Evolutionary conservation across 1,284 basidiomycete species (phyloP).

Genomic region (Leccinum pachyderme): DNA sequence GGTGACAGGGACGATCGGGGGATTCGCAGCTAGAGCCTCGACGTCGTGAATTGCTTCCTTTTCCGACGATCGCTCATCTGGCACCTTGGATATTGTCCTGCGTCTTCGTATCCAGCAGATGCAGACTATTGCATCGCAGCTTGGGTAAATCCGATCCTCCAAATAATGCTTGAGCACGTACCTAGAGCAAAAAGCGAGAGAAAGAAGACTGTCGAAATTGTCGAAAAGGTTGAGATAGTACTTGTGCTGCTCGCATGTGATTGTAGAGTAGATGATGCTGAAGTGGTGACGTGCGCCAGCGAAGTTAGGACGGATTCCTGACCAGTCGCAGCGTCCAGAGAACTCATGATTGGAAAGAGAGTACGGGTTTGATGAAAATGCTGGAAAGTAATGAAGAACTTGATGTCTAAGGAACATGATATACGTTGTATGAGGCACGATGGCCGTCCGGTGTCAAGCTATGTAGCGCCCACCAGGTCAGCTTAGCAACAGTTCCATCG

Average conservation of each 20-base stretch:
- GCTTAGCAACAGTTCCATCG: conserved; percentile 21
- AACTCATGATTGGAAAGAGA: conserved; percentile 5
- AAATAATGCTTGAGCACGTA: conserved; percentile 12
- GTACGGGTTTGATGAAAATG: background rate
- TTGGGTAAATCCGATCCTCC: background rate
- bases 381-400: background rate
- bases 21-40: conserved; percentile 13
- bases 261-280: conserved; percentile 1
- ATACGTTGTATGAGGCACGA: background rate
- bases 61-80: conserved; percentile 6
- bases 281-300: background rate
- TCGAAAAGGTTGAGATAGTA: conserved; percentile 6
- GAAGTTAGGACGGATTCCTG: conserved; percentile 3
- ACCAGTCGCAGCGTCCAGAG: conserved; percentile 10
- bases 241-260: background rate
- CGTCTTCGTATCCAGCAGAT: conserved; percentile 13
- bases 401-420: background rate
- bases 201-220: conserved; percentile 2
- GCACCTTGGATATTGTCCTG: background rate
- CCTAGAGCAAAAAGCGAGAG: conserved; percentile 22
- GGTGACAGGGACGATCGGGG: conserved; percentile 24
- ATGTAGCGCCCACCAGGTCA: background rate
- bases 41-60: conserved; percentile 14
- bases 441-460: conserved; percentile 5
- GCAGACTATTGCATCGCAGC: conserved; percentile 7